phyloP scores from a whole-genome alignment of 2,329 filamentous ascomycete genomes.

The Periconia macrospinosa region DNA sequence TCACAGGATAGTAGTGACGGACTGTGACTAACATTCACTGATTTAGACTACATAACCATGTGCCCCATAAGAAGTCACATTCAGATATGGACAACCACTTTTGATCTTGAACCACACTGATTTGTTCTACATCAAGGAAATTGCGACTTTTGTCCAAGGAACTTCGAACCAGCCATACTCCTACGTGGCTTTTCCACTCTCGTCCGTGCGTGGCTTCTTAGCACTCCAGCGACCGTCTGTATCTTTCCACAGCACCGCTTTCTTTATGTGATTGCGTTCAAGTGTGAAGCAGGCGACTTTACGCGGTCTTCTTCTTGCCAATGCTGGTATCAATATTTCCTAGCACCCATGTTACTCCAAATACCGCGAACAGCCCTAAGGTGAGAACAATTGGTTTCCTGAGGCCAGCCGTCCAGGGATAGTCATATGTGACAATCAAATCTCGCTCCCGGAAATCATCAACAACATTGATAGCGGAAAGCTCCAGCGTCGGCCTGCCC shows the following conservation, averaged over 20 bases:
- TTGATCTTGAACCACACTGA: constrained; percentile 1
- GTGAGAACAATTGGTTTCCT: constrained; percentile 88
- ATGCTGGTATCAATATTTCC: constrained; percentile 83
- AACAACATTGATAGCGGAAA: constrained; percentile 83
- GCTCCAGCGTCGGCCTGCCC: constrained; percentile 78
- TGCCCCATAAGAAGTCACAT: neutral
- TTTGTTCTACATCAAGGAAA: constrained; percentile 10
- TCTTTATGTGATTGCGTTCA: neutral
- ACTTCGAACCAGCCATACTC: constrained; percentile 3
- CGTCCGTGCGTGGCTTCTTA: neutral
- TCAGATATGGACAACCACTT: neutral
- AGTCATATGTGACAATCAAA: constrained; percentile 85
- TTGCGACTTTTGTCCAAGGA: neutral
- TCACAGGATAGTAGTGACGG: no score
- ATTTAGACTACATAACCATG: no score
- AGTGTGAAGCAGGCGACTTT: neutral
- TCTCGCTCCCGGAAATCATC: constrained; percentile 87
- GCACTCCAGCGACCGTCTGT: neutral
- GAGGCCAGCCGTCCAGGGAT: constrained; percentile 71
- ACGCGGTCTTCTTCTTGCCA: constrained; percentile 55
- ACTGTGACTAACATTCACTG: no score
- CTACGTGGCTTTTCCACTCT: constrained; percentile 5
- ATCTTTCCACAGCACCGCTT: neutral
- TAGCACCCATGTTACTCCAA: constrained; percentile 72
- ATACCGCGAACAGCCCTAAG: constrained; percentile 70